Percentiles rank a stretch among this genome's conserved stretches.
These are phyloP conservation scores for Ochetophila trinervis DNA, from an alignment of 306 rosid species.

Conservation along the genomic window DNA sequence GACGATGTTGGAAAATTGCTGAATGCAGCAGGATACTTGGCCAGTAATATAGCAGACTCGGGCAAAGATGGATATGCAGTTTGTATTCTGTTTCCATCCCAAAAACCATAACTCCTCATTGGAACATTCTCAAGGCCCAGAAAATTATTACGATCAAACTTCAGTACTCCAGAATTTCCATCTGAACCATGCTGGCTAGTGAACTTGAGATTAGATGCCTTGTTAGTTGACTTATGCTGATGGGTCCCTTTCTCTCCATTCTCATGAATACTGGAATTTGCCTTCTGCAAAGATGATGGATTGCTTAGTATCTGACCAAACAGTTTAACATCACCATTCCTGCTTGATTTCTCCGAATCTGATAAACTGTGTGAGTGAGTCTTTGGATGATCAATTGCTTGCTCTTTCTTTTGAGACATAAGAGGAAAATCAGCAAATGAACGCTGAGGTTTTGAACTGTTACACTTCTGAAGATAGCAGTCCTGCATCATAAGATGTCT, in stretches of 20 bases:
- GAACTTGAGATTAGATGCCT: constrained; percentile 42
- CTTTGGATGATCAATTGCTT: constrained; percentile 29
- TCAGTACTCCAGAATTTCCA: constrained; percentile 47
- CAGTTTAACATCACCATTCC: constrained; percentile 89
- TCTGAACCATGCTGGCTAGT: constrained; percentile 45
- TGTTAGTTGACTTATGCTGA: constrained; percentile 42
- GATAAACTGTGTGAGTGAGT: constrained; percentile 30
- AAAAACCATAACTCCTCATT: constrained; percentile 48
- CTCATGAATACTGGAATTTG: constrained; percentile 38
- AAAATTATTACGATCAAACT: constrained; percentile 47
- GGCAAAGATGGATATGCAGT: constrained; percentile 57
- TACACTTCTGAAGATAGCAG: constrained; percentile 27
- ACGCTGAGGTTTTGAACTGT: constrained; percentile 24
- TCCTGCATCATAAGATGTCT: constrained; percentile 11
- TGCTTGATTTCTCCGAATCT: constrained; percentile 58
- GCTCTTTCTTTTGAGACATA: constrained; percentile 43
- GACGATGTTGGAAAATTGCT: constrained; percentile 48
- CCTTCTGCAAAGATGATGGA: constrained; percentile 49
- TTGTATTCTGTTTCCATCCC: constrained; percentile 78
- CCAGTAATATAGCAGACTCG: constrained; percentile 72
- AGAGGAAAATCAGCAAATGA: constrained; percentile 45
- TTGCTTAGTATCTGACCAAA: constrained; percentile 80
- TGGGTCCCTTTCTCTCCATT: constrained; percentile 45
- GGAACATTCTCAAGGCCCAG: constrained; percentile 64
- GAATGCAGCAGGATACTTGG: constrained; percentile 89